Evolutionary conservation across 2,329 filamentous ascomycete species (phyloP).

Genomic region (Claviceps monticola): DNA sequence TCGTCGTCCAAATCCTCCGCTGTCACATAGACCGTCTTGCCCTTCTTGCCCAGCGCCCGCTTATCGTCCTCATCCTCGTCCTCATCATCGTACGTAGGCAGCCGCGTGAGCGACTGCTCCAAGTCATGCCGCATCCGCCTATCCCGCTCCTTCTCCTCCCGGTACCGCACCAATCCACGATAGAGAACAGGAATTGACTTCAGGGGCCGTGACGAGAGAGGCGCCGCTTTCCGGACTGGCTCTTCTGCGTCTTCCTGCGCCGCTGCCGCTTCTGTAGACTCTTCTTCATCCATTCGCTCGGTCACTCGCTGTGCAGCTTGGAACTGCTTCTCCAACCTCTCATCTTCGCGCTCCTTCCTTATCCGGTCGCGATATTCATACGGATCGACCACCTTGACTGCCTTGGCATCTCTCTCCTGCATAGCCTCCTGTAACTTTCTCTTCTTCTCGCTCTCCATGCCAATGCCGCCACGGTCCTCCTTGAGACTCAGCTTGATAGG

Average conservation of each 20-base stretch:
- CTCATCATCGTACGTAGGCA: constrained; percentile 56
- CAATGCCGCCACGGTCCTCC: constrained; percentile 70
- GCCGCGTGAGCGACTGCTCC: constrained; percentile 45
- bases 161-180: constrained; percentile 56
- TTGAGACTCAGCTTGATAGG: constrained; percentile 68
- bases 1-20: constrained; percentile 63
- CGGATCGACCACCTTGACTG: constrained; percentile 45
- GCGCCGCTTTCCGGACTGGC: constrained; percentile 18
- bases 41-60: constrained; percentile 48
- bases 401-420: constrained; percentile 41
- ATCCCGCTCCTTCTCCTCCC: constrained; percentile 58
- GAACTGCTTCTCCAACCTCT: constrained; percentile 53
- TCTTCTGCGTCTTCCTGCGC: background rate
- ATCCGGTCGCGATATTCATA: constrained; percentile 62
- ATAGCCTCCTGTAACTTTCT: constrained; percentile 54
- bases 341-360: constrained; percentile 54
- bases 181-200: constrained; percentile 66
- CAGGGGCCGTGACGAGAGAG: constrained; percentile 23
- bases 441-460: constrained; percentile 72
- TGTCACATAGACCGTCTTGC: constrained; percentile 38
- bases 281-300: constrained; percentile 59
- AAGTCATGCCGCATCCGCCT: constrained; percentile 50
- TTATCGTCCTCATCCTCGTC: constrained; percentile 62
- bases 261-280: constrained; percentile 19
- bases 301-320: constrained; percentile 70